Percentiles rank a stretch among this genome's conserved stretches.
These are phyloP conservation scores for Wickerhamiella infanticola DNA, from an alignment of 1,139 yeast species.

Conservation along the genomic window DNA sequence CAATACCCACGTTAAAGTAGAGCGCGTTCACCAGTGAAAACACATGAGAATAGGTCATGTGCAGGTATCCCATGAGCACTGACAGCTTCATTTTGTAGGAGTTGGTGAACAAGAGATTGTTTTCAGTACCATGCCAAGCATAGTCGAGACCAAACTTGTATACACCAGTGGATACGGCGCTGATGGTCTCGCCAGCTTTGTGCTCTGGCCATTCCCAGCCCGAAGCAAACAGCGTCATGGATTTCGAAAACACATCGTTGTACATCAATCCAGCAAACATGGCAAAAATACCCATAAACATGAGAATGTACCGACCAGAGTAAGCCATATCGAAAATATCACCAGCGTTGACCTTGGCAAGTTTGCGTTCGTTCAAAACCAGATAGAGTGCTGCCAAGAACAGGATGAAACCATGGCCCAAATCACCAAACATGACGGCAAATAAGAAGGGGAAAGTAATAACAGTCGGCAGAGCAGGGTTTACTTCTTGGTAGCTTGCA, in stretches of 20 bases:
- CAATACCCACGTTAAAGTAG: slow-evolving; percentile 61
- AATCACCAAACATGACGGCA: slow-evolving; percentile 97
- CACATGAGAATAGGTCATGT: slow-evolving; percentile 80
- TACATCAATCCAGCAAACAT: slow-evolving; percentile 88
- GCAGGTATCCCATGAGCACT: slow-evolving; percentile 83
- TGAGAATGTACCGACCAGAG: slow-evolving; percentile 73
- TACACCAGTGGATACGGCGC: slow-evolving; percentile 45
- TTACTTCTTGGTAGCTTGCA: slow-evolving; percentile 87
- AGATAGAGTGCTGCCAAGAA: slow-evolving; percentile 54
- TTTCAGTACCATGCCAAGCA: slow-evolving; percentile 96
- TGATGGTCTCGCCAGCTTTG: slow-evolving; percentile 43
- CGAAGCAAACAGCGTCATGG: slow-evolving; percentile 69
- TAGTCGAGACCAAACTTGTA: slow-evolving; percentile 82
- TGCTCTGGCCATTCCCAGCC: slow-evolving; percentile 89
- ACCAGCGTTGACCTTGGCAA: slow-evolving; percentile 57
- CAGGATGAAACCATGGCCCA: slow-evolving; percentile 87
- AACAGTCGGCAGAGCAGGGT: slow-evolving; percentile 88
- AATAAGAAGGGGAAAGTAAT: slow-evolving; percentile 97
- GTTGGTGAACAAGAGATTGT: slow-evolving; percentile 74
- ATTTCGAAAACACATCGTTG: slow-evolving; percentile 82
- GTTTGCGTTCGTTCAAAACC: slow-evolving; percentile 51
- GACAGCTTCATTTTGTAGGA: slow-evolving; percentile 95
- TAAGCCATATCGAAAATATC: slow-evolving; percentile 96
- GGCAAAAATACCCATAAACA: slow-evolving; percentile 85
- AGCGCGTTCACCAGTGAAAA: slow-evolving; percentile 74